Percentiles rank a stretch among this genome's conserved stretches.
phyloP scores from a whole-genome alignment of 2,329 filamentous ascomycete species.

The Claviceps pazoutovae region DNA sequence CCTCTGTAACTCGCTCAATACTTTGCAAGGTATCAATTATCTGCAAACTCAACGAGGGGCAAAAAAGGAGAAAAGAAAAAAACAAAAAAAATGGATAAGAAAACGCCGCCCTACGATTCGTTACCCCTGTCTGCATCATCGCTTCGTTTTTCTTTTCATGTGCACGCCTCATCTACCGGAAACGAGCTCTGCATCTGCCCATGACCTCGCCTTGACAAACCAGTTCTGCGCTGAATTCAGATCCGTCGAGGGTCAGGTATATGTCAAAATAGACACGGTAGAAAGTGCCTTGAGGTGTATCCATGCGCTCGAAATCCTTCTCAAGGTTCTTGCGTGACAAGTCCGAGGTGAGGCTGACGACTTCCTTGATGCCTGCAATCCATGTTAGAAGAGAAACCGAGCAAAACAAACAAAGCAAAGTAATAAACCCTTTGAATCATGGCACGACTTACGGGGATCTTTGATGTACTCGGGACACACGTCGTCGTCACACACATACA shows the following conservation, averaged over 20 bases:
- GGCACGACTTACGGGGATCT: conserved; percentile 73
- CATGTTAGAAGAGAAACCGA: no score
- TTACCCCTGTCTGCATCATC: neutral
- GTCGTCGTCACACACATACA: conserved; percentile 96
- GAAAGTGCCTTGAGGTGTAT: conserved; percentile 92
- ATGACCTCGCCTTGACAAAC: conserved; percentile 99
- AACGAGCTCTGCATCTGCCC: conserved; percentile 87
- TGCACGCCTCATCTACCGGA: conserved; percentile 37
- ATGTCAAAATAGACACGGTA: conserved; percentile 72
- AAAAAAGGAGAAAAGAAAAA: neutral
- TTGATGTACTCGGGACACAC: conserved; percentile 98
- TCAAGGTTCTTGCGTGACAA: conserved; percentile 96
- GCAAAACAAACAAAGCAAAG: no score
- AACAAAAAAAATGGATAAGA: neutral
- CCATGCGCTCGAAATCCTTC: conserved; percentile 99
- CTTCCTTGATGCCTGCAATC: conserved; percentile 82
- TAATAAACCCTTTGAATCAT: neutral
- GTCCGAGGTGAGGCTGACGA: conserved; percentile 93
- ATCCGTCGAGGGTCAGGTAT: conserved; percentile 89
- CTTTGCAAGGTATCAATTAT: conserved; percentile 4
- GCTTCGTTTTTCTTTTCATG: neutral
- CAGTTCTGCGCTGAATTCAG: conserved; percentile 93
- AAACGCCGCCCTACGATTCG: neutral
- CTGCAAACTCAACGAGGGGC: neutral
- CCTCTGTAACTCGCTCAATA: conserved; percentile 1